A percentile compares a stretch with the other conserved stretches of the same genome.
These are phyloP conservation scores for Saccharomyces hybrid DNA, from an alignment of 1,139 yeast genomes.

Conservation along the genomic window DNA sequence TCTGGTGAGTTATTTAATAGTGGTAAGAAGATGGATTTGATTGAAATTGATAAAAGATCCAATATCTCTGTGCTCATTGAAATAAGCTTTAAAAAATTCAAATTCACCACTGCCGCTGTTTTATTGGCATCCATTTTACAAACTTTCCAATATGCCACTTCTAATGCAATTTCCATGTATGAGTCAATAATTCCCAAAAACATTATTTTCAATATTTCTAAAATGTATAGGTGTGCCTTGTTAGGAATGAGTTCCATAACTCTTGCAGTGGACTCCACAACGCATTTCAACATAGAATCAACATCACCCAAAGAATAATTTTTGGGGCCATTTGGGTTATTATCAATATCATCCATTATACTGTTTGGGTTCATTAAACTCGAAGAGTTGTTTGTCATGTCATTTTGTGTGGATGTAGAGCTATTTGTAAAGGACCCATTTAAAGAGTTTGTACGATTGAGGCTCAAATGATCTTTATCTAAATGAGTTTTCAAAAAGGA, in stretches of 20 bases:
- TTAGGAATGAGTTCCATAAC: slow-evolving; percentile 64
- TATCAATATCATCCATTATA: not conserved
- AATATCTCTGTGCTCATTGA: slow-evolving; percentile 56
- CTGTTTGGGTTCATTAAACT: not conserved
- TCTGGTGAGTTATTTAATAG: slow-evolving; percentile 57
- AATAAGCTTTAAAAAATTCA: slow-evolving; percentile 43
- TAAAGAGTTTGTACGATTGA: slow-evolving; percentile 26
- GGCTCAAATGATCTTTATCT: slow-evolving; percentile 31
- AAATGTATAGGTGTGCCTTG: slow-evolving; percentile 55
- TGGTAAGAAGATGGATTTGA: slow-evolving; percentile 66
- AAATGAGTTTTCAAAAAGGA: slow-evolving; percentile 37
- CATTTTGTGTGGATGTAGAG: not conserved
- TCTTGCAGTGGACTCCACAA: slow-evolving; percentile 76
- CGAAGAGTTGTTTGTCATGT: not conserved
- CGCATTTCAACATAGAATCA: slow-evolving; percentile 59
- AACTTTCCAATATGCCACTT: slow-evolving; percentile 49
- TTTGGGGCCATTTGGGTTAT: slow-evolving; percentile 15
- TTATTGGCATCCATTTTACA: slow-evolving; percentile 33
- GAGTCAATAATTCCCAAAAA: slow-evolving; percentile 65
- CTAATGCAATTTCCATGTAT: slow-evolving; percentile 69
- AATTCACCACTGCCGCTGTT: slow-evolving; percentile 35
- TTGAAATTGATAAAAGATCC: slow-evolving; percentile 59
- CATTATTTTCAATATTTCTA: slow-evolving; percentile 60
- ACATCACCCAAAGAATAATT: slow-evolving; percentile 42
- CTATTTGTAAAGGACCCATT: slow-evolving; percentile 9